Base-by-base conservation (phyloP, 768 basidiomycete genomes). In the Mycena floridula region DNA sequence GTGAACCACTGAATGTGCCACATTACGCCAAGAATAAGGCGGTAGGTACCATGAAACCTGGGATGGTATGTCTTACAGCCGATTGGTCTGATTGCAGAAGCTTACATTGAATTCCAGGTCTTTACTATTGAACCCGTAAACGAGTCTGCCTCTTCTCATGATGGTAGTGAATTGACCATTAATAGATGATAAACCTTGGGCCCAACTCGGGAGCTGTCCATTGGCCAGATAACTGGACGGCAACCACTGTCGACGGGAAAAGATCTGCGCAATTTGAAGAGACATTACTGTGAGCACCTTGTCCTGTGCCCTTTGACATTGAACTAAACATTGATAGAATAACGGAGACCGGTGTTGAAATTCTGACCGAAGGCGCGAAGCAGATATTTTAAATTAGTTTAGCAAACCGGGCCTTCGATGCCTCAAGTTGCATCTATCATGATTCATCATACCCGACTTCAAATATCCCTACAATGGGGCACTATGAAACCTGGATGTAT, bases 141-240 rank as follows among this genome's bases (percentile, higher is more conserved):
- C 38, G 35, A 23, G 43, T 24, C 30, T 21, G 43, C 15, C 13
- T 42, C 20, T 11, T 16, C 26, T 20, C 25, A 28, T 48, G 46
- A 16, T 37, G 40, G 21, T 27, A 24, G 28, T 4, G 46, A 28
- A 37, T 40, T 21, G 15, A 2, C 20, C 18, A 26, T 23, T 30
- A 55, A 42, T 62, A 95, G 79, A 97, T 97, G 94, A 82, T 96
- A 52, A 97, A 97, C 61, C 62, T 90, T n/a, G 94, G 94, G 5
- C 72, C 74, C 42, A 79, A 72, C 50, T 87, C 84, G 81, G 77
- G 77, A 24, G 77, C 79, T 44, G 71, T 82, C 16, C 89, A 92
- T 59, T 92, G 93, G 93, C 85, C 85, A 23, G 92, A 95, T 61
- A 84, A 92, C 57, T 98, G 95, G 95, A 97, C 95, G 3, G 91